Base-by-base conservation (phyloP, 2,329 filamentous ascomycete genomes). In the Fusarium torulosum region DNA sequence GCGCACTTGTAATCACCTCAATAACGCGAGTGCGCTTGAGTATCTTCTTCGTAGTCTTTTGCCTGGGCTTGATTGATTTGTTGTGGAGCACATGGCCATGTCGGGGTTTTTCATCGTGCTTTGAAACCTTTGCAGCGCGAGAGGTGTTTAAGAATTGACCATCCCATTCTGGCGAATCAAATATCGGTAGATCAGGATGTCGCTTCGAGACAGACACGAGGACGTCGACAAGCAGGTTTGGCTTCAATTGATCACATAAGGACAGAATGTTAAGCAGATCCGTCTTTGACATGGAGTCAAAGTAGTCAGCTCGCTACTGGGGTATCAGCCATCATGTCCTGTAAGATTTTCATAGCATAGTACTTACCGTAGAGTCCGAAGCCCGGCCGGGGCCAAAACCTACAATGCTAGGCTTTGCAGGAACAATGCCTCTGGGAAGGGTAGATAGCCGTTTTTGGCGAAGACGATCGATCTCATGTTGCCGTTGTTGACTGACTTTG, bases 161-260 rank as follows among this genome's bases (percentile, higher is more conserved):
- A 29, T 78, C 75, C 81, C 81, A 83, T 57, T 81, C 77, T 8
- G 80, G 80, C 0, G 77, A 77, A 59, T 77, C 70, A 57, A 82
- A 82, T 6, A 83, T 78, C 21, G 80, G 80, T 4, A 83, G 73
- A n/a, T 79, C 75, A 1, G 80, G 78, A 40, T 83, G 79, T 45
- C 75, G 79, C 56, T 76, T 80, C 9, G 81, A 79, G n/a, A 82
- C 76, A 4, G 79, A 81, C 10, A 80, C 78, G 25, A 82, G 74
- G 6, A 83, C 61, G 47, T 83, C 79, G 15, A 77, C 75, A 3
- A 83, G 74, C 13, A 83, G 78, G 33, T 80, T 78, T 3, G 80
- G 79, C 23, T 78, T 74, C 15, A 82, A 69, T 56, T 79, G 79
- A 47, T 82, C 79, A 59, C 79, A 80, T 37, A 82, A 76, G 4